Base-by-base conservation (phyloP, 805 yeast genomes). In the Saccharomyces eubayanus region DNA sequence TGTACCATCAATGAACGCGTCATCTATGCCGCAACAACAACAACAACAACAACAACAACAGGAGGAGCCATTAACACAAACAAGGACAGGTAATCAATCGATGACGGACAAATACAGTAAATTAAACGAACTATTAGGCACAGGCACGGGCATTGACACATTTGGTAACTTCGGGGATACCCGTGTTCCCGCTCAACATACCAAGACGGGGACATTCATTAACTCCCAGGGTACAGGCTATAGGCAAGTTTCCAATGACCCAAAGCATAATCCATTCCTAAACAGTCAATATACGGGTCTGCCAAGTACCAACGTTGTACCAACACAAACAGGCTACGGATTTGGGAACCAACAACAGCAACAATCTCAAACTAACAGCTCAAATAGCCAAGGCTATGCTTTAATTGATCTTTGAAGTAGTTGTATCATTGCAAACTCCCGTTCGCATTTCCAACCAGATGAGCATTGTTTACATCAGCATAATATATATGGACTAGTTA, bases 251-350 rank as follows among this genome's bases (percentile, higher is more conserved):
- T 58, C 65, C 16, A 65, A 71, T 24, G 71, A 70, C 28, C 65
- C 63, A 50, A 63, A 59, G 48, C 55, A 60, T 6, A 74, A 74
- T 55, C 79, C 79, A 29, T 76, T 75, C 60, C 63, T 62, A 76
- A 81, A 77, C 53, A 78, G 82, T 30, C 95, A 89, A 65, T 87
- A 82, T 65, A 84, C 89, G 0, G 90, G 90, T 31, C 77, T 84
- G 31, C 83, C 87, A 30, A 75, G 83, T 31, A 76, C 87, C 12
- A 77, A 74, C 28, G 78, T 89, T 55, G 82, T 85, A 50, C 91
- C 96, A 5, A 83, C 94, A 2, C 84, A 87, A 64, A 91, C 98
- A 1, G 98, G 98, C 2, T 90, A 83, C 66, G 98, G 98, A 0
- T 91, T 91, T 71, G 97, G 97, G 49, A 91, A 90, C 61, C 89